phyloP scores from a whole-genome alignment of 2,329 filamentous ascomycete genomes.

The Penicillium sp. region DNA sequence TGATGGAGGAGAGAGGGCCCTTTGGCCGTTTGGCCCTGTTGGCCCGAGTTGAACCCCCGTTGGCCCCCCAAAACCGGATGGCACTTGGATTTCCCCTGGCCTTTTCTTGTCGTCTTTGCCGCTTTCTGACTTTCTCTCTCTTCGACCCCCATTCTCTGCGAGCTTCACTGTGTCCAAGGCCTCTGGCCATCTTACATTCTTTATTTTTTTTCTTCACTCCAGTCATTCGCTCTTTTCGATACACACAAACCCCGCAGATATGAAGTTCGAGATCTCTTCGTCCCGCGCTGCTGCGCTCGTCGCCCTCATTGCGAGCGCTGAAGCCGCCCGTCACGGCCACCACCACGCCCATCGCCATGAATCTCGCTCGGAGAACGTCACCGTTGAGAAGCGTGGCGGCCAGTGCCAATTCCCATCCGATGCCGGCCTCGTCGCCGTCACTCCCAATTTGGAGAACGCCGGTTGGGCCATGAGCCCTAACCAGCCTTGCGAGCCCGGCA shows the following conservation, averaged over 20 bases:
- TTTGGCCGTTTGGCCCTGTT: not conserved
- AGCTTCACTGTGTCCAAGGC: slow-evolving; percentile 28
- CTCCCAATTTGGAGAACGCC: slow-evolving; percentile 66
- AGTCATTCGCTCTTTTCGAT: slow-evolving; percentile 20
- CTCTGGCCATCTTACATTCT: slow-evolving; percentile 32
- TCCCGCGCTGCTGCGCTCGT: slow-evolving; percentile 40
- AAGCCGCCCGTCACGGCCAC: slow-evolving; percentile 41
- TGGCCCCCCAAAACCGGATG: not conserved
- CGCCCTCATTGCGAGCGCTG: slow-evolving; percentile 40
- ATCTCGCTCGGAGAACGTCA: slow-evolving; percentile 29
- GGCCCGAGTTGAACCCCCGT: no score
- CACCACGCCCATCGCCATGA: slow-evolving; percentile 29
- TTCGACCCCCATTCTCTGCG: slow-evolving; percentile 29
- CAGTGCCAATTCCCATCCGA: slow-evolving; percentile 70
- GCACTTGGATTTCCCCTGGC: not conserved
- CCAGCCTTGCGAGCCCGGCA: slow-evolving; percentile 67
- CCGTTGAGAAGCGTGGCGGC: slow-evolving; percentile 58
- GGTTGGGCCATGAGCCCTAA: slow-evolving; percentile 83
- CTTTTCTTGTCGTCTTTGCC: slow-evolving; percentile 21
- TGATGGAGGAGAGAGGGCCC: no score
- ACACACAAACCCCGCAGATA: slow-evolving; percentile 22
- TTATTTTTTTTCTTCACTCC: slow-evolving; percentile 22
- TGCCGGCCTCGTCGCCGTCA: slow-evolving; percentile 69
- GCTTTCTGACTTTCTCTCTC: slow-evolving; percentile 14
- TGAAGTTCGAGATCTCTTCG: slow-evolving; percentile 42